A percentile compares a stretch with the other conserved stretches of the same genome.
Evolutionary conservation across 164 flowering plant genomes (phyloP).

Genomic region (Aristolochia contorta): DNA sequence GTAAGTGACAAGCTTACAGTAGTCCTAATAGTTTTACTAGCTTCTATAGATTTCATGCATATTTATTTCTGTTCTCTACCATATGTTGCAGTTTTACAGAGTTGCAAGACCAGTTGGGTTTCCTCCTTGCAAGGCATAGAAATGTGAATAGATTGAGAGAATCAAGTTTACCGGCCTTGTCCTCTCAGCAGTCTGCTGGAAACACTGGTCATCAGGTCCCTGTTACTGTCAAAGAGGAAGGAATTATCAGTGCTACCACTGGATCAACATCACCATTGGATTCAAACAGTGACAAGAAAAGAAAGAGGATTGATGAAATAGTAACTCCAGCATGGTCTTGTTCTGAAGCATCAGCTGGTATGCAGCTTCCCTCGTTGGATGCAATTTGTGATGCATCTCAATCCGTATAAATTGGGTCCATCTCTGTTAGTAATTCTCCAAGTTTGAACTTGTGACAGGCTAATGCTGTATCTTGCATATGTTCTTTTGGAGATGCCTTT

Average conservation of each 20-base stretch:
- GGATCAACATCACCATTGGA: neutral
- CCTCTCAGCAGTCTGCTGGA: slow-evolving; percentile 2
- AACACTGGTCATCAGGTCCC: neutral
- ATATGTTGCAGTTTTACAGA: slow-evolving; percentile 27
- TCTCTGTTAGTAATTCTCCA: neutral
- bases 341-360: neutral
- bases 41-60: neutral
- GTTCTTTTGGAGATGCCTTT: no score
- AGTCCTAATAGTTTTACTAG: neutral
- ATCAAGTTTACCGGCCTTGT: slow-evolving; percentile 1
- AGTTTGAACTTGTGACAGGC: no score
- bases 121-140: slow-evolving; percentile 26
- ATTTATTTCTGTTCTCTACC: neutral
- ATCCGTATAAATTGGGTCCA: neutral
- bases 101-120: slow-evolving; percentile 46
- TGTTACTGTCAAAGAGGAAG: slow-evolving; percentile 1
- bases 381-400: neutral
- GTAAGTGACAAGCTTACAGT: slow-evolving; percentile 28
- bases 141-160: slow-evolving; percentile 6
- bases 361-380: neutral
- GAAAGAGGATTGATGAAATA: neutral
- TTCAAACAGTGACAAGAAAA: slow-evolving; percentile 1
- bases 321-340: neutral
- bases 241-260: neutral
- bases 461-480: no score